Conservation (phyloP, 345 rosid species). For the Stellera chamaejasme region DNA sequence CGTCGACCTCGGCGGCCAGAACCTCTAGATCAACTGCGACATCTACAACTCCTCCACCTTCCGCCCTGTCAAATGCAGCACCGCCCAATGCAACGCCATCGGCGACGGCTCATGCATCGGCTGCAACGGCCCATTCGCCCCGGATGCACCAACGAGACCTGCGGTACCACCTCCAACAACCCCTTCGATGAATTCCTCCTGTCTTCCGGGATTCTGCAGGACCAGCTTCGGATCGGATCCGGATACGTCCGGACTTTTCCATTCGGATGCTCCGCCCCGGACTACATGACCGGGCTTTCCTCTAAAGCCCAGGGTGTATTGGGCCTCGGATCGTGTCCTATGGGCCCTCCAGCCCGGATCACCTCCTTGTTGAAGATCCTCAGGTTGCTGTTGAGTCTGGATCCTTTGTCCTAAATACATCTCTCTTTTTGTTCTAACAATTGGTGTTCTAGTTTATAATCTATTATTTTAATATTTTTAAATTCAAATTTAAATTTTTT, state of each 20-base stretch:
- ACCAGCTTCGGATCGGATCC: conserved; percentile 8
- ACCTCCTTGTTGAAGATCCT: no score
- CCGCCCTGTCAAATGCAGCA: conserved; percentile 17
- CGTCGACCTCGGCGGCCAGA: conserved; percentile 32
- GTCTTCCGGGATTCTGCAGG: conserved; percentile 18
- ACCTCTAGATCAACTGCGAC: conserved; percentile 34
- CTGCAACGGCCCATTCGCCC: conserved; percentile 8
- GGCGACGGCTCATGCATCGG: conserved; percentile 9
- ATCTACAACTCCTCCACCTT: conserved; percentile 28
- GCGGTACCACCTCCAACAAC: conserved; percentile 19
- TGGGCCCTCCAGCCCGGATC: conserved; percentile 14
- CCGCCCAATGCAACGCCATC: conserved; percentile 18
- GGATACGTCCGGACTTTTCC: background rate
- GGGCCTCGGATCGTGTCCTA: conserved; percentile 20
- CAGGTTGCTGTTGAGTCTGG: conserved; percentile 17
- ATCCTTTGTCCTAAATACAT: no score
- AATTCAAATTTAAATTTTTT: no score
- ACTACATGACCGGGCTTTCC: conserved; percentile 3
- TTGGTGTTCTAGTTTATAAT: no score
- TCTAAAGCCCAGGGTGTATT: conserved; percentile 12
- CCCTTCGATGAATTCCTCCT: background rate
- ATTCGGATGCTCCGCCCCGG: conserved; percentile 11
- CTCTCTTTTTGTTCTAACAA: no score
- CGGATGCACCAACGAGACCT: conserved; percentile 17
- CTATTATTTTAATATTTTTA: no score